Evolutionary conservation across 345 rosid species (phyloP).

Genomic region (Salix udensis): DNA sequence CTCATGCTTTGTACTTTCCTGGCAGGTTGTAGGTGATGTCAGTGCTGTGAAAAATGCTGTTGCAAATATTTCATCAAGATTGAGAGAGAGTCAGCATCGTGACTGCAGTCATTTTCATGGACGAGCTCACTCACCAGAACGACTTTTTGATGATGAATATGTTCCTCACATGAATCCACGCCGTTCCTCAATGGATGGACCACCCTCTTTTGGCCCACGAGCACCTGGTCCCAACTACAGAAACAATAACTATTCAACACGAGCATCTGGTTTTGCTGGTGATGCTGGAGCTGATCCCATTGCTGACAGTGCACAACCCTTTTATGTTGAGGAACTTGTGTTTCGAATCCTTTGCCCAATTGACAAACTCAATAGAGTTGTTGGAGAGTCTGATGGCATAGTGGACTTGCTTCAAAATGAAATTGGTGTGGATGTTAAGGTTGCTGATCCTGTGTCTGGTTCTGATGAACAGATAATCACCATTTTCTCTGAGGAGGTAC

Average conservation of each 20-base stretch:
- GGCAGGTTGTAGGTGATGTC: slow-evolving; percentile 84
- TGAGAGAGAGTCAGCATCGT: slow-evolving; percentile 97
- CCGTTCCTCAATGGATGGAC: slow-evolving; percentile 52
- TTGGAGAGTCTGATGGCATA: slow-evolving; percentile 76
- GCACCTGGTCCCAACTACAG: slow-evolving; percentile 45
- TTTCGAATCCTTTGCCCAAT: slow-evolving; percentile 88
- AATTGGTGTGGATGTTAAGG: slow-evolving; percentile 83
- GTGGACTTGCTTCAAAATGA: slow-evolving; percentile 80
- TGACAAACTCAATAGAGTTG: slow-evolving; percentile 62
- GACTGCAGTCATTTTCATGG: slow-evolving; percentile 81
- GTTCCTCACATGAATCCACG: slow-evolving; percentile 53
- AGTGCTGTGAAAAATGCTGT: slow-evolving; percentile 77
- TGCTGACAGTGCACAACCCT: slow-evolving; percentile 54
- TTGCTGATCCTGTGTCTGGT: slow-evolving; percentile 72
- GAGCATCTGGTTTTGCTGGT: slow-evolving; percentile 42
- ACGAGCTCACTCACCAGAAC: slow-evolving; percentile 71
- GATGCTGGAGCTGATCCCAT: slow-evolving; percentile 46
- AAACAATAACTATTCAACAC: slow-evolving; percentile 48
- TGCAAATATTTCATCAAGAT: slow-evolving; percentile 65
- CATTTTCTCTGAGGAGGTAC: slow-evolving; percentile 93
- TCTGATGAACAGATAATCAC: slow-evolving; percentile 84
- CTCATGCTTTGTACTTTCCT: slow-evolving; percentile 9
- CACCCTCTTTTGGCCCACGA: slow-evolving; percentile 50
- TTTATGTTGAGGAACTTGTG: slow-evolving; percentile 73
- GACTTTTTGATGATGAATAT: slow-evolving; percentile 70